A percentile compares a stretch with the other conserved stretches of the same genome.
phyloP scores from a whole-genome alignment of 768 basidiomycete genomes.

The Imleria badia region DNA sequence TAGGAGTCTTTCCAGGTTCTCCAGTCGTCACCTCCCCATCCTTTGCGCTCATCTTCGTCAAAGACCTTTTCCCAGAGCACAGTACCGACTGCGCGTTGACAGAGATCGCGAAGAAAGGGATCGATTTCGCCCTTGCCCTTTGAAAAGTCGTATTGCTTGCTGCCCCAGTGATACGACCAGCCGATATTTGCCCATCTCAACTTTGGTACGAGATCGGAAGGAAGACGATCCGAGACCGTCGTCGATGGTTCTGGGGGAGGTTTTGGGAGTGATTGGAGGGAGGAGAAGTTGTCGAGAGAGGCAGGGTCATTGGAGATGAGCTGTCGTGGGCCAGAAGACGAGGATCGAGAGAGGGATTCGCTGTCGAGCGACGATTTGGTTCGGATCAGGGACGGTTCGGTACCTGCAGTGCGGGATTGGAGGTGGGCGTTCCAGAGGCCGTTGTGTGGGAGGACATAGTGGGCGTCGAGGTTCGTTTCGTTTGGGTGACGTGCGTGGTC shows the following conservation, averaged over 20 bases:
- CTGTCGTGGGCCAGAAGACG: constrained; percentile 53
- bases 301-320: constrained; percentile 75
- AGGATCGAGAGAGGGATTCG: neutral
- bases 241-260: constrained; percentile 64
- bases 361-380: constrained; percentile 32
- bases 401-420: constrained; percentile 25
- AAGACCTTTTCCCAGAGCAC: constrained; percentile 77
- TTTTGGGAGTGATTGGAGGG: constrained; percentile 56
- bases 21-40: constrained; percentile 68
- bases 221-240: constrained; percentile 47
- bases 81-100: constrained; percentile 55
- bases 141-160: constrained; percentile 90
- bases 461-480: constrained; percentile 86
- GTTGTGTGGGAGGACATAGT: constrained; percentile 71
- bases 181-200: constrained; percentile 96
- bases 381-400: constrained; percentile 43
- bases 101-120: constrained; percentile 52
- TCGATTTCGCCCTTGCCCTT: constrained; percentile 66
- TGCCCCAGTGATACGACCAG: constrained; percentile 96
- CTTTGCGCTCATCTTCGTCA: constrained; percentile 32
- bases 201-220: constrained; percentile 65
- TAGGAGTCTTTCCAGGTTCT: constrained; percentile 74
- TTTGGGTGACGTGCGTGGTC: constrained; percentile 80
- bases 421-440: constrained; percentile 77
- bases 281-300: constrained; percentile 50